Base-by-base conservation (phyloP, 345 rosid species). In the Excoecaria agallocha region DNA sequence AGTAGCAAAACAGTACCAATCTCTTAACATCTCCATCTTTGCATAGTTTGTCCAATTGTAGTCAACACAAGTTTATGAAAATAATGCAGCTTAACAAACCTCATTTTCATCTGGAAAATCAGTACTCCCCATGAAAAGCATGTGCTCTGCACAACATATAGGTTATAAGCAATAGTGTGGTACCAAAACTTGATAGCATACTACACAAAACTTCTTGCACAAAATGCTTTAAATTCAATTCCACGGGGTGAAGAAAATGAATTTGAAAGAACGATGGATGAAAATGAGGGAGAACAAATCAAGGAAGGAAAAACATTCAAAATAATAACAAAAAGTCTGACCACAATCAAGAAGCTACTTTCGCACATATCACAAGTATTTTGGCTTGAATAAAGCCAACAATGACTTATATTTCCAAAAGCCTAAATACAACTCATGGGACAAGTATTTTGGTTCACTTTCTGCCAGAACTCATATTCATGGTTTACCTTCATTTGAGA, bases 121-220 rank as follows among this genome's bases (percentile, higher is more conserved):
- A 8, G 84, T 73, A 81, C 99, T 95, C 69, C 99, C 98, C 98
- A 95, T 93, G 87, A 93, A 95, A n/a, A 95, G 92, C 99, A 95
- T 95, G 88, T 95, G 99, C 74, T 95, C 98, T 93, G 86, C 74
- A 74, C 8, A 72, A 75, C 37, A 69, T 51, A 69, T 46, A 77
- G 7, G 6, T 45, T 17, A n/a, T 51, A 62, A 75, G 65, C n/a
- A 63, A 61, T 38, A 38, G 35, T 54, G 8, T 24, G 51, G 15
- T 3, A 52, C 17, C 71, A 51, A 68, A 56, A 25, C 16, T 35
- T 17, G 63, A 59, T 9, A 58, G 19, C 48, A 60, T 58, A 16
- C 25, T 49, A 13, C 52, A 66, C 24, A 25, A 16, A 66, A 6
- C 19, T 39, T 58, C 2, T 58, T 58, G 12, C 37, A 1, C 15